Base-by-base conservation (phyloP, 768 basidiomycete genomes). In the Tremella mesenterica region DNA sequence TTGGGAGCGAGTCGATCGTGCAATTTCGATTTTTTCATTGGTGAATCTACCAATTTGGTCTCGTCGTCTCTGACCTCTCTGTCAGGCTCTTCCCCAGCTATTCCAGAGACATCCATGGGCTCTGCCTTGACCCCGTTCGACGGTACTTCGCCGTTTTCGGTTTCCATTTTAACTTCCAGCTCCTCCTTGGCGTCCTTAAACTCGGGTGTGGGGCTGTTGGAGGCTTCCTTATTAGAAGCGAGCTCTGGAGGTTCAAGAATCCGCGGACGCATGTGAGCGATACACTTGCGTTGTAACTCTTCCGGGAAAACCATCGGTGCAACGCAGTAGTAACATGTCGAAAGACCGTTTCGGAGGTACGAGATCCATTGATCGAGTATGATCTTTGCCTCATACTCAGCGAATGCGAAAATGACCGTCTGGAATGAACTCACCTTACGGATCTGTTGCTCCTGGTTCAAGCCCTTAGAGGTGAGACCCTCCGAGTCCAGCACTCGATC, bases 281-380 rank as follows among this genome's bases (percentile, higher is more conserved):
- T 77, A 79, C 93, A 96, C 77, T 90, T 89, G 71, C 89, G 82
- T 74, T 90, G 85, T 66, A 99, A 80, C 78, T 95, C 90, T 76
- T 99, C 95, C 73, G 86, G 76, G 77, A 90, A 90, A 76, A 93
- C 85, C 72, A 84, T 85, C 63, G 88, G 81, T 71, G 88, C 83
- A 65, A 85, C 84, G 79, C 95, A 99, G 77, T 99, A 99, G 76
- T 93, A 99, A 81, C 95, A 73, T 26, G 70, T 73, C 13, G 69
- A 61, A 5, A 73, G 56, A 30, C 87, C 92, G 71, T 83, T 80
- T 63, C 95, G 88, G 69, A 99, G 77, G 76, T 95, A 97, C 48
- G 85, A 84, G 73, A 97, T 78, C 75, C 90, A 90, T 73, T 93
- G 77, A 77, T 99, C 95, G 74, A 96, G 80, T 65, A 86, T 81